These are phyloP conservation scores for Tripidium arundinaceum DNA, from an alignment of 202 grass and related monocot species.

Conservation along the genomic window DNA sequence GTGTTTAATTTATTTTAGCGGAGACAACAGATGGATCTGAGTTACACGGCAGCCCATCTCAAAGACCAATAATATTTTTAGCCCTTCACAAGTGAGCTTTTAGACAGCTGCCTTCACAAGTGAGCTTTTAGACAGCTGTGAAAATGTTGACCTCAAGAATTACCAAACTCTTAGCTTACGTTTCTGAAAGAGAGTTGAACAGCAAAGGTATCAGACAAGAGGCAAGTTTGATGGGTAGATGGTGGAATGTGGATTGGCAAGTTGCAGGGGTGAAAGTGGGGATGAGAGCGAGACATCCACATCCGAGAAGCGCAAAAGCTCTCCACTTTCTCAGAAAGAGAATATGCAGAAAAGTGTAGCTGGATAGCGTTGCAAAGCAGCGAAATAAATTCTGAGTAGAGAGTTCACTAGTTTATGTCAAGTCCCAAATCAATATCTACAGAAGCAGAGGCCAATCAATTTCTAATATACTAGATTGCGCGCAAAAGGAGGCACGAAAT, in stretches of 20 bases:
- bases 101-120: neutral
- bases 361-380: neutral
- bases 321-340: neutral
- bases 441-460: neutral
- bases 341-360: constrained; percentile 17
- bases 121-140: neutral
- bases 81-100: neutral
- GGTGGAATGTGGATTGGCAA: neutral
- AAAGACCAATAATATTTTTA: neutral
- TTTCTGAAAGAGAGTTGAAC: neutral
- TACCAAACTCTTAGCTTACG: neutral
- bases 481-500: neutral
- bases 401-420: neutral
- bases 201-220: neutral
- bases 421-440: neutral
- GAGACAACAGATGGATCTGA: neutral
- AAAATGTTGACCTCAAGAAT: neutral
- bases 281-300: constrained; percentile 15
- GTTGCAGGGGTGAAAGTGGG: neutral
- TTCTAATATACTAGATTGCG: neutral
- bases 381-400: neutral
- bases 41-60: neutral
- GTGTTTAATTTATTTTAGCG: neutral
- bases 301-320: constrained; percentile 6
- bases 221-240: neutral